Percentiles rank a stretch among this genome's conserved stretches.
Conservation (phyloP, 2,329 filamentous ascomycete species). For the Chalara sp. region DNA sequence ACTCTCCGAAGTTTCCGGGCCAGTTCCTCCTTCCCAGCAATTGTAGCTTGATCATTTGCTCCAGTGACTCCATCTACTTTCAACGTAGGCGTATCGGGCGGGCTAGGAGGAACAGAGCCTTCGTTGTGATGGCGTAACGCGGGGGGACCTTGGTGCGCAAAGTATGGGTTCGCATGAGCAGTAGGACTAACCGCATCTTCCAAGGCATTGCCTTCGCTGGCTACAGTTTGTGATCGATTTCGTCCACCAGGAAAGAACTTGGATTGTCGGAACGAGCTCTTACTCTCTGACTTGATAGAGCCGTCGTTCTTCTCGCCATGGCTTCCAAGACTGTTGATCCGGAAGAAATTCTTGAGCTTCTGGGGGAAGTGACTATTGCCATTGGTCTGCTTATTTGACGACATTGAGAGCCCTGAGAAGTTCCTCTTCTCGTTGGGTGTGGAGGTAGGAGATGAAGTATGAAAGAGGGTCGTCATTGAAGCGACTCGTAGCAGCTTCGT, state of each 20-base stretch:
- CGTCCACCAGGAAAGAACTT: constrained; percentile 83
- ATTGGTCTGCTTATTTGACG: constrained; percentile 44
- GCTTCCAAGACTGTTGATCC: constrained; percentile 47
- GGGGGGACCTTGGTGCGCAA: constrained; percentile 90
- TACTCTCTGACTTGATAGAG: constrained; percentile 26
- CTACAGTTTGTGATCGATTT: constrained; percentile 82
- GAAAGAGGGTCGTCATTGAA: constrained; percentile 25
- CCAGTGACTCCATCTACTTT: constrained; percentile 65
- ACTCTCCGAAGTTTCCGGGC: constrained; percentile 89
- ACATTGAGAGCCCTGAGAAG: constrained; percentile 26
- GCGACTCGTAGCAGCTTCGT: constrained; percentile 15
- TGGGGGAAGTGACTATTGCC: constrained; percentile 56
- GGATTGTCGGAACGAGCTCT: constrained; percentile 67
- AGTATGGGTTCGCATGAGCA: constrained; percentile 93
- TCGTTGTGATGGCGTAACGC: constrained; percentile 92
- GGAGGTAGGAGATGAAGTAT: constrained; percentile 19
- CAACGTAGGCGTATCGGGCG: constrained; percentile 79
- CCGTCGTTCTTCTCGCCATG: constrained; percentile 32
- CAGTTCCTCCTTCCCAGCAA: constrained; percentile 83
- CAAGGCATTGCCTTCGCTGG: constrained; percentile 84
- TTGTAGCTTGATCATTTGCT: constrained; percentile 58
- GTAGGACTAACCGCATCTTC: constrained; percentile 89
- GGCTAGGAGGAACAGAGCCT: constrained; percentile 84
- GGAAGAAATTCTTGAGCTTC: constrained; percentile 65
- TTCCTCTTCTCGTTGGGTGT: constrained; percentile 24